These are phyloP conservation scores for Suillus placidus DNA, from an alignment of 768 basidiomycete genomes.

Conservation along the genomic window DNA sequence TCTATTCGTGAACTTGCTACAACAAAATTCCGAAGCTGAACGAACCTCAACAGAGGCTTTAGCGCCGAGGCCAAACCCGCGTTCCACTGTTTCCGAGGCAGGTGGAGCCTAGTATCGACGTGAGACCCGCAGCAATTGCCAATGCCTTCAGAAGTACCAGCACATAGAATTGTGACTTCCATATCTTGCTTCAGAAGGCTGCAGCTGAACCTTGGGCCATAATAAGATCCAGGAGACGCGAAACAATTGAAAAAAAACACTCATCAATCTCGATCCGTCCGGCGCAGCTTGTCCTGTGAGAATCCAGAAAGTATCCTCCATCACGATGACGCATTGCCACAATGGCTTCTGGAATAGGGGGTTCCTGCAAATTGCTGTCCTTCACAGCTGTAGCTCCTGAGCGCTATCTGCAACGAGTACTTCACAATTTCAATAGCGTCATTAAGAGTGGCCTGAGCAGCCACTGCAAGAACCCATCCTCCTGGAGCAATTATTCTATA, in stretches of 20 bases:
- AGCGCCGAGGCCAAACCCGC: slow-evolving; percentile 66
- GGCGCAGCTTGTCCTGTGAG: slow-evolving; percentile 90
- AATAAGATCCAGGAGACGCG: neutral
- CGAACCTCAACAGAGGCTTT: slow-evolving; percentile 79
- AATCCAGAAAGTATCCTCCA: slow-evolving; percentile 76
- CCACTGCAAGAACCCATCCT: slow-evolving; percentile 88
- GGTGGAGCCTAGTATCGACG: slow-evolving; percentile 80
- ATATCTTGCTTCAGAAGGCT: slow-evolving; percentile 94
- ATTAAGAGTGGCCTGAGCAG: slow-evolving; percentile 63
- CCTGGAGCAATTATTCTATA: slow-evolving; percentile 66
- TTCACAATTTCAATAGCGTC: slow-evolving; percentile 90
- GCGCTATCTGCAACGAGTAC: slow-evolving; percentile 71
- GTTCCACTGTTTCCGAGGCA: slow-evolving; percentile 55
- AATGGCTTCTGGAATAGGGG: slow-evolving; percentile 84
- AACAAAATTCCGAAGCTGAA: slow-evolving; percentile 59
- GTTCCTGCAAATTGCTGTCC: slow-evolving; percentile 87
- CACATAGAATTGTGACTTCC: slow-evolving; percentile 96
- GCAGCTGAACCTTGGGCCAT: slow-evolving; percentile 70
- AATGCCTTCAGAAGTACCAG: slow-evolving; percentile 69
- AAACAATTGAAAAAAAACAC: slow-evolving; percentile 12
- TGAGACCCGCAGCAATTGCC: slow-evolving; percentile 76
- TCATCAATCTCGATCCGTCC: slow-evolving; percentile 95
- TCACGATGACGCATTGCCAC: slow-evolving; percentile 80
- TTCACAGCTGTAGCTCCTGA: slow-evolving; percentile 90
- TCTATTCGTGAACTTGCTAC: slow-evolving; percentile 49